These are phyloP conservation scores for Basidiobolus meristosporus DNA, from an alignment of 371 early-diverging fungal species.

Conservation along the genomic window DNA sequence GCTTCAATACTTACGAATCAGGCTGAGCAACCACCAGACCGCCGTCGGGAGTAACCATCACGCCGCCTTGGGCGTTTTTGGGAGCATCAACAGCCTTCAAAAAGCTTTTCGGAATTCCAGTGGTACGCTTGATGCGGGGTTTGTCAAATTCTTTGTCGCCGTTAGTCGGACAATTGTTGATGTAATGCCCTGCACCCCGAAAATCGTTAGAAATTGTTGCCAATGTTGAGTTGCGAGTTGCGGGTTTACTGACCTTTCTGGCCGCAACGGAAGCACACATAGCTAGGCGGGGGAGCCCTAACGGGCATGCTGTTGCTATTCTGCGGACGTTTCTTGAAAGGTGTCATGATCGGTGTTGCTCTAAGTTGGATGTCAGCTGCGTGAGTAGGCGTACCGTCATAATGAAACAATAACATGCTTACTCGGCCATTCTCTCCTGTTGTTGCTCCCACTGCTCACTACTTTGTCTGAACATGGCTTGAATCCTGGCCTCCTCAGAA, in stretches of 20 bases:
- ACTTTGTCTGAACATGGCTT: conserved; percentile 66
- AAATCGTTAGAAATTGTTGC: conserved; percentile 12
- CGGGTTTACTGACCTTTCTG: conserved; percentile 46
- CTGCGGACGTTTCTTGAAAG: background rate
- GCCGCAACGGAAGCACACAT: conserved; percentile 86
- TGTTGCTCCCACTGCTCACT: conserved; percentile 69
- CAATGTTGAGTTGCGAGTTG: conserved; percentile 76
- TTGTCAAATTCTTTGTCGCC: conserved; percentile 57
- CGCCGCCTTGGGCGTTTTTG: conserved; percentile 46
- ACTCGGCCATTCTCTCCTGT: conserved; percentile 69
- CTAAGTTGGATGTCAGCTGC: background rate
- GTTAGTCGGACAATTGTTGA: conserved; percentile 76
- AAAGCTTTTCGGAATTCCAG: conserved; percentile 89
- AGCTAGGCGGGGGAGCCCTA: conserved; percentile 48
- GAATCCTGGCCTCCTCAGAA: conserved; percentile 65
- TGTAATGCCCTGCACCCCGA: conserved; percentile 90
- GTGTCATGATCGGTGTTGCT: background rate
- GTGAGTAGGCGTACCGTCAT: too few relatives aligned
- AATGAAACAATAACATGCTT: conserved; percentile 12
- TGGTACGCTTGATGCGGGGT: conserved; percentile 74
- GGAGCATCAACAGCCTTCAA: conserved; percentile 65
- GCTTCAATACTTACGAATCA: conserved; percentile 37
- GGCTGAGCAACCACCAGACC: conserved; percentile 77
- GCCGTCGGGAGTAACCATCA: conserved; percentile 90
- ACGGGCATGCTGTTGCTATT: too few relatives aligned